phyloP scores from a whole-genome alignment of 129 eudicot species.

The Apium graveolens region DNA sequence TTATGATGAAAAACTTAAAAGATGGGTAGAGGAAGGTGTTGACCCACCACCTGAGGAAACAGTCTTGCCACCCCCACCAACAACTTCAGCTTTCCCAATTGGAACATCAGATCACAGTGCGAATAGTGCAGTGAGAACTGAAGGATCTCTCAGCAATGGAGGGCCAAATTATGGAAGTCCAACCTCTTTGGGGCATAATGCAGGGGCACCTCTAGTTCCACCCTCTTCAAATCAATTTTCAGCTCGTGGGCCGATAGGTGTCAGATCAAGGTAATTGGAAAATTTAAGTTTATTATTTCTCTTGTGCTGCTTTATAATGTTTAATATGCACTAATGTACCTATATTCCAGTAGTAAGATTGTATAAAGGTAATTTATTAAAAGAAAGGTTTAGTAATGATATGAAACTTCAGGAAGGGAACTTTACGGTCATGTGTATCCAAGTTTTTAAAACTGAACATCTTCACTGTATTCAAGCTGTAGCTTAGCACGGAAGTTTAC shows the following conservation, averaged over 20 bases:
- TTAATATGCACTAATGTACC: neutral
- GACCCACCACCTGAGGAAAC: constrained; percentile 78
- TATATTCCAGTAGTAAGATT: neutral
- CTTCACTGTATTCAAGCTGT: neutral
- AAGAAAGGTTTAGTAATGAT: neutral
- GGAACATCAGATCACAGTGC: constrained; percentile 50
- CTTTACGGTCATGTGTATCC: neutral
- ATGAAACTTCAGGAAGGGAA: neutral
- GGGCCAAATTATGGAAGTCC: constrained; percentile 45
- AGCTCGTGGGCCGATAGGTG: constrained; percentile 81
- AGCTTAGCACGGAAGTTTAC: neutral
- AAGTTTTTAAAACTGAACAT: neutral
- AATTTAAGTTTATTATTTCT: neutral
- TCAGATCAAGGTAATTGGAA: constrained; percentile 62
- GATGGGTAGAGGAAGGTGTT: constrained; percentile 99
- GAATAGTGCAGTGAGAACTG: constrained; percentile 43
- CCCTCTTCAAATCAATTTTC: constrained; percentile 79
- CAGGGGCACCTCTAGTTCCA: constrained; percentile 83
- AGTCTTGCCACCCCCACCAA: constrained; percentile 83
- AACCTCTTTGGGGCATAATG: constrained; percentile 37
- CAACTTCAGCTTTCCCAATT: constrained; percentile 44
- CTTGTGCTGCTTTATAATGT: neutral
- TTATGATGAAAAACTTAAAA: constrained; percentile 80
- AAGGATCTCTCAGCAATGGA: constrained; percentile 44
- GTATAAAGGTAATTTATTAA: neutral